Conservation (phyloP, 78 protist genomes). For the Dictyostelium capitatum region DNA sequence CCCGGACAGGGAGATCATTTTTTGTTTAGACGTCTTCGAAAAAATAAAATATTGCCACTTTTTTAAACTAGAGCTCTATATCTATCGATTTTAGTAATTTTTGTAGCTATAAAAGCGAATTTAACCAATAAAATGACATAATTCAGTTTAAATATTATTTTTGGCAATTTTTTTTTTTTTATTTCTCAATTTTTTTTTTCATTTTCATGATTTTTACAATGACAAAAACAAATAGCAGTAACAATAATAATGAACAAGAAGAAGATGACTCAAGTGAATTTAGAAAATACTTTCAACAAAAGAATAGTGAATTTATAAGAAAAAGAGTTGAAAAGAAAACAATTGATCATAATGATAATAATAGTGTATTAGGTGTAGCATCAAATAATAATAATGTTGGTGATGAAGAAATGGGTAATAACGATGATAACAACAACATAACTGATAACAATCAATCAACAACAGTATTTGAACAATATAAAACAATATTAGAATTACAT, state of each 20-base stretch:
- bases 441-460: neutral
- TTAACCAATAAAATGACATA: too few species aligned
- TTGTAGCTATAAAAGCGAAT: too few species aligned
- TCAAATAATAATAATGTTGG: neutral
- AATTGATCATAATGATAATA: neutral
- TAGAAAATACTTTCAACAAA: conserved; percentile 22
- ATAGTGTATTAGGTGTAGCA: neutral
- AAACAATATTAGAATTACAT: conserved; percentile 2
- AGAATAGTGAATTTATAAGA: neutral
- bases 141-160: too few species aligned
- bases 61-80: too few species aligned
- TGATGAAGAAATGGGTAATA: neutral
- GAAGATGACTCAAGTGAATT: conserved; percentile 38
- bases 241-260: neutral
- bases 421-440: neutral
- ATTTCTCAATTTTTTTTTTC: too few species aligned
- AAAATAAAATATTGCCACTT: too few species aligned
- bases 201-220: too few species aligned
- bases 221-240: neutral
- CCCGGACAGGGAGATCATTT: conserved; percentile 61
- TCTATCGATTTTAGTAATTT: too few species aligned
- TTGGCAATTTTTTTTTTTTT: too few species aligned
- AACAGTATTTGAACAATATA: conserved; percentile 41
- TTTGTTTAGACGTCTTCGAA: too few species aligned
- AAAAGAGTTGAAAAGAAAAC: conserved; percentile 1